A percentile compares a stretch with the other conserved stretches of the same genome.
These are phyloP conservation scores for Elongisporangium prolatum DNA, from an alignment of 352 stramenopile genomes.

Conservation along the genomic window DNA sequence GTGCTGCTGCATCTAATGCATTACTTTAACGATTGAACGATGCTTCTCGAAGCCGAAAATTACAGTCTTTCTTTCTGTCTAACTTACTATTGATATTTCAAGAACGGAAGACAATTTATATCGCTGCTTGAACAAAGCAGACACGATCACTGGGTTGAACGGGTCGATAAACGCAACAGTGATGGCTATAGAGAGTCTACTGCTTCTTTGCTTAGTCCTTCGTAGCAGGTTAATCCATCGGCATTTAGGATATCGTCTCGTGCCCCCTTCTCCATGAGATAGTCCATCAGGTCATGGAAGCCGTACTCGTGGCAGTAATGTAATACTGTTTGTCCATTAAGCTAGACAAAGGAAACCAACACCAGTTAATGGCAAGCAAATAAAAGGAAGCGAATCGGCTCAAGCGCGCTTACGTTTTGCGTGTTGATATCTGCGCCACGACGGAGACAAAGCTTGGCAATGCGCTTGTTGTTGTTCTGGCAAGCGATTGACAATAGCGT, in stretches of 20 bases:
- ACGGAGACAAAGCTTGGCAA: slow-evolving; percentile 92
- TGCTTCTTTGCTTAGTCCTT: slow-evolving; percentile 86
- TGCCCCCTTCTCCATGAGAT: slow-evolving; percentile 94
- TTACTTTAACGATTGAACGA: slow-evolving; percentile 68
- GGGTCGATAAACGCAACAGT: no score
- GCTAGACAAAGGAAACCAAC: slow-evolving; percentile 15
- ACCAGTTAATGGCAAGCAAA: slow-evolving; percentile 1
- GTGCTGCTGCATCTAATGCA: slow-evolving; percentile 71
- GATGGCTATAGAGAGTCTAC: slow-evolving; percentile 58
- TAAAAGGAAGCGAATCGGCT: background rate
- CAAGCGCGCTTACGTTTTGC: slow-evolving; percentile 66
- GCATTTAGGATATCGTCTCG: slow-evolving; percentile 89
- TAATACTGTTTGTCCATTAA: slow-evolving; percentile 90
- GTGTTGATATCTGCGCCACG: slow-evolving; percentile 92
- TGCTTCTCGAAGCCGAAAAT: no score
- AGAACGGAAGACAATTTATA: background rate
- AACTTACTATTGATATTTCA: background rate
- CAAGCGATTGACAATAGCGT: slow-evolving; percentile 91
- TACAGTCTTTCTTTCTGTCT: slow-evolving; percentile 1
- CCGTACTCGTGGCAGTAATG: slow-evolving; percentile 94
- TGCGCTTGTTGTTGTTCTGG: slow-evolving; percentile 96
- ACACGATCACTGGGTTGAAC: background rate
- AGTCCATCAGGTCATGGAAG: slow-evolving; percentile 92
- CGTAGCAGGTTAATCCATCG: slow-evolving; percentile 94
- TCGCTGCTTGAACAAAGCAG: background rate